Base-by-base conservation (phyloP, 441 rosid species). In the Adansonia rubrostipa region DNA sequence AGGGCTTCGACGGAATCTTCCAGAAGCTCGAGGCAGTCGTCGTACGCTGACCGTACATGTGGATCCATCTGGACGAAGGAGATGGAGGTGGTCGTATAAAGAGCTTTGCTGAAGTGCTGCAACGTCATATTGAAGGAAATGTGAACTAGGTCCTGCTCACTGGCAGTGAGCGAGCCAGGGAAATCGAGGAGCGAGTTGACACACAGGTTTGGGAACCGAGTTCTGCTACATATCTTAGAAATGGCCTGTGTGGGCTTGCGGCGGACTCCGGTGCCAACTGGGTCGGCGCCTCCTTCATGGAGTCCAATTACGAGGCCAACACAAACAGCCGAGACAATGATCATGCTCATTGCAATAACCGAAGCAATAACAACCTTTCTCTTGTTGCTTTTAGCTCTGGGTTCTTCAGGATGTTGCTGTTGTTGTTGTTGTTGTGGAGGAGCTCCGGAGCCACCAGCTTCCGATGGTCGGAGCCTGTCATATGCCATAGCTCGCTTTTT, bases 91-190 rank as follows among this genome's bases (percentile, higher is more conserved):
- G 98, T 71, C 33, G 73, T 24, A 64, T 93, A 93, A n/a, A 96
- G 89, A 0, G 99, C 99, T 79, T 83, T 87, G 85, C 50, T 82
- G 84, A 96, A 86, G 82, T 89, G 91, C 74, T 87, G 97, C 20
- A 93, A 91, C 62, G 99, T 93, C 82, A 92, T 88, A 79, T 96
- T 96, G 88, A 96, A 88, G 4, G 98, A 93, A 81, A 96, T 89
- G 93, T 96, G 97, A 74, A 96, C 83, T 57, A 96, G 90, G 82
- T 93, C 92, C 28, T 80, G 71, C 81, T 92, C 97, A 79, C 61
- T 78, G 33, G 97, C 97, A n/a, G 80, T 77, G 69, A 72, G 40
- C 1, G 92, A 79, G 48, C 93, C 99, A 5, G 99, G 98, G 76
- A 90, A 90, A 8, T 85, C 85, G 0, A 91, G 83, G 2, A 96